phyloP scores from a whole-genome alignment of 148 eudicot genomes.

The Silene latifolia region DNA sequence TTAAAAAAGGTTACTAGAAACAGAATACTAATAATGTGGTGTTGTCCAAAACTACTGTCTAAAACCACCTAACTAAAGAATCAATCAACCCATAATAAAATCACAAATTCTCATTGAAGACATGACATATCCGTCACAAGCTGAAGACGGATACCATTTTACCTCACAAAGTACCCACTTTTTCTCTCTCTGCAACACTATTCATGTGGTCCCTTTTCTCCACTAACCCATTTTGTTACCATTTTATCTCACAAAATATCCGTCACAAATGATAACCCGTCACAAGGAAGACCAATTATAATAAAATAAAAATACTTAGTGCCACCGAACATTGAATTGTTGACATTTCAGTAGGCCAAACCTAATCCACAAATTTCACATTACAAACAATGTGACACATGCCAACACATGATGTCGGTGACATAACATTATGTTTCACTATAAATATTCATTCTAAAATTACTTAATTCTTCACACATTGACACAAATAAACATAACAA shows the following conservation, averaged over 20 bases:
- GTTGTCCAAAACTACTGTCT: not conserved
- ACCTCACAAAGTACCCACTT: too few species aligned
- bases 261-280: too few species aligned
- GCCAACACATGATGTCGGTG: constrained; percentile 5
- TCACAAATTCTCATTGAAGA: too few species aligned
- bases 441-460: not conserved
- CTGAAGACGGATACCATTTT: too few species aligned
- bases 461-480: not conserved
- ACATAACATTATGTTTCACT: not conserved
- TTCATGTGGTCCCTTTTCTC: too few species aligned
- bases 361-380: constrained; percentile 18
- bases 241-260: too few species aligned
- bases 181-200: too few species aligned
- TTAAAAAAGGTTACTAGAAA: too few species aligned
- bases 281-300: too few species aligned
- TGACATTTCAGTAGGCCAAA: not conserved
- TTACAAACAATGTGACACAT: not conserved
- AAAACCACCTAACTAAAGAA: not conserved
- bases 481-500: not conserved
- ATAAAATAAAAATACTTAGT: not conserved
- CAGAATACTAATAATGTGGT: too few species aligned
- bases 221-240: too few species aligned
- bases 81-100: not conserved
- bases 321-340: constrained; percentile 10
- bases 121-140: too few species aligned